Evolutionary conservation across 805 yeast genomes (phyloP).

Genomic region (Sugiyamaella valdiviana): DNA sequence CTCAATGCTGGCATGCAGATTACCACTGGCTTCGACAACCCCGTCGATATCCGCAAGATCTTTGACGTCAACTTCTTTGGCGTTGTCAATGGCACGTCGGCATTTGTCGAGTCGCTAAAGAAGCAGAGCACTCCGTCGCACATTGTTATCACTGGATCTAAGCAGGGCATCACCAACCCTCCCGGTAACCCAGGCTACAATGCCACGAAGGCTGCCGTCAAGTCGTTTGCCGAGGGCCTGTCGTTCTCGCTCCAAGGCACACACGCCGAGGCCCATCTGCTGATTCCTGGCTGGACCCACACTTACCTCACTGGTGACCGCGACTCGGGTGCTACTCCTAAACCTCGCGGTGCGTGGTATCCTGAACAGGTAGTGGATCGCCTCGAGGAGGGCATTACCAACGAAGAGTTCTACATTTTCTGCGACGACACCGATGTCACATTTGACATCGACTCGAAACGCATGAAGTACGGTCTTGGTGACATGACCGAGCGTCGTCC

Average conservation of each 20-base stretch:
- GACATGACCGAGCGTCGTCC: slow-evolving; percentile 21
- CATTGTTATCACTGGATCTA: slow-evolving; percentile 25
- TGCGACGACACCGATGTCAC: slow-evolving; percentile 27
- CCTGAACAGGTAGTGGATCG: slow-evolving; percentile 26
- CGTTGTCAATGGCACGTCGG: slow-evolving; percentile 24
- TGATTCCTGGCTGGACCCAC: slow-evolving; percentile 28
- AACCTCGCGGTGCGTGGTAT: slow-evolving; percentile 28
- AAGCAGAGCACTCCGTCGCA: slow-evolving; percentile 13
- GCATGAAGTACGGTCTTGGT: slow-evolving; percentile 23
- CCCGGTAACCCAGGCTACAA: slow-evolving; percentile 56
- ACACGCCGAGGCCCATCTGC: slow-evolving; percentile 19
- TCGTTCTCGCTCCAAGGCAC: slow-evolving; percentile 22
- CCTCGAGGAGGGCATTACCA: slow-evolving; percentile 18
- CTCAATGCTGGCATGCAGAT: slow-evolving; percentile 25
- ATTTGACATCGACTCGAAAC: slow-evolving; percentile 19
- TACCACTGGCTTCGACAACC: slow-evolving; percentile 19
- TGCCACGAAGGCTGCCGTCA: slow-evolving; percentile 50
- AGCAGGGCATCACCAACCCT: slow-evolving; percentile 30
- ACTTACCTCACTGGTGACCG: slow-evolving; percentile 22
- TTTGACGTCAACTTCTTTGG: slow-evolving; percentile 25
- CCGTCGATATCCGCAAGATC: slow-evolving; percentile 18
- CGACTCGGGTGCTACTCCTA: slow-evolving; percentile 15
- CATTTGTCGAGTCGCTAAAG: slow-evolving; percentile 20
- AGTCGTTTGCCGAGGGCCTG: slow-evolving; percentile 36
- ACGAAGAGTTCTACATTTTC: slow-evolving; percentile 22